Evolutionary conservation across 139 green algal genomes (phyloP).

Genomic region (Chlamydomonas sphaeroides): DNA sequence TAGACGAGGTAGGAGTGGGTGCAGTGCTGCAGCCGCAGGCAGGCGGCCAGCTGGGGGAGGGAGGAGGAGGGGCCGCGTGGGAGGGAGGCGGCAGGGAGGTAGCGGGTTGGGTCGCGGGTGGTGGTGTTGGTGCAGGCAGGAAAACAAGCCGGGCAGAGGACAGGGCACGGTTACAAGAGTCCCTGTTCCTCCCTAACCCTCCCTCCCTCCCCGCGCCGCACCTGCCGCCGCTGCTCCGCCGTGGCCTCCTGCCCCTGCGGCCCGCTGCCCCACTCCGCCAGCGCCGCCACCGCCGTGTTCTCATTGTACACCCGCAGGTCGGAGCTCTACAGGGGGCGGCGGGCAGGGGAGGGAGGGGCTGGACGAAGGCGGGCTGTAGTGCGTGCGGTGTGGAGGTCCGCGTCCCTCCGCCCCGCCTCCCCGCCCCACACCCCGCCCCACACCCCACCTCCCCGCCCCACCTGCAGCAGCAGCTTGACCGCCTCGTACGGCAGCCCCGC

Average conservation of each 20-base stretch:
- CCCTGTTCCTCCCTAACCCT: too few species aligned
- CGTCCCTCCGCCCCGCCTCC: too few species aligned
- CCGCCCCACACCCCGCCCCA: not conserved
- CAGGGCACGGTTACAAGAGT: too few species aligned
- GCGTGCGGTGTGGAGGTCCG: too few species aligned
- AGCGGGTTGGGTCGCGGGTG: too few species aligned
- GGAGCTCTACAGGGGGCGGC: not conserved
- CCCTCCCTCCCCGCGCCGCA: too few species aligned
- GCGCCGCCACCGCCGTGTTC: conserved; percentile 35
- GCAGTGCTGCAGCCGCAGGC: conserved; percentile 38
- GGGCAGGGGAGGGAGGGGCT: not conserved
- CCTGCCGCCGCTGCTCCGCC: conserved; percentile 8
- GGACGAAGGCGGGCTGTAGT: not conserved
- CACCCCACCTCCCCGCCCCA: not conserved
- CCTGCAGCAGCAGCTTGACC: conserved; percentile 28
- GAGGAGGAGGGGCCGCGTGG: too few species aligned
- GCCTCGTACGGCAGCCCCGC: conserved; percentile 36
- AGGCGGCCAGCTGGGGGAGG: conserved; percentile 9
- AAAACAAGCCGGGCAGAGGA: too few species aligned
- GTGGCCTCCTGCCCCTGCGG: not conserved
- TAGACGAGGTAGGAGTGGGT: conserved; percentile 34
- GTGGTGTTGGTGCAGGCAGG: too few species aligned
- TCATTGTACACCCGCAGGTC: conserved; percentile 35
- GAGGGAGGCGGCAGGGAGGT: too few species aligned
- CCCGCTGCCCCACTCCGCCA: conserved; percentile 27